Evolutionary conservation across 2,329 filamentous ascomycete species (phyloP), one percentile per base, ranked within the genome.

Genomic region (Monilinia vaccinii-corymbosi): DNA sequence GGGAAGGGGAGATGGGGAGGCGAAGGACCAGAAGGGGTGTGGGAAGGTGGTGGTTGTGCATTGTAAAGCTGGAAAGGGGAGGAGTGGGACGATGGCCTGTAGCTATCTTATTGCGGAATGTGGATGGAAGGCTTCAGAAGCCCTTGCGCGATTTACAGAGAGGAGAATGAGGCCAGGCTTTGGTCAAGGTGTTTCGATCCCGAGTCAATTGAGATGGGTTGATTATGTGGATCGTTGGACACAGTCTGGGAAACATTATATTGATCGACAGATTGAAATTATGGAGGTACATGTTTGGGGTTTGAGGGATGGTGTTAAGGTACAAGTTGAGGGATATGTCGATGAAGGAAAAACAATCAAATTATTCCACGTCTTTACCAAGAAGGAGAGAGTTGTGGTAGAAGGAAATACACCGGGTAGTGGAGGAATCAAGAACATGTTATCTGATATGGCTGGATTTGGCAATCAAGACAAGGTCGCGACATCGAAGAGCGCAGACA

Each of bases 41-140:
- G 60, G 69, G 42, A 79, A 91, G 38, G 90, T 97, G 0, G 87
- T 87, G 0, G 92, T 97, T 8, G 91, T 97, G 9, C 94, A 99
- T 74, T 97, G 94, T 78, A 97, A 97, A 72, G 94, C 94, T 1
- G 94, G 94, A 3, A 99, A 99, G 74, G 94, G 94, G 1, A 81
- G 94, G 55, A 96, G 90, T 65, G 94, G 94, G 4, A 96, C 91
- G 0, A 84, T 91, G 68, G 86, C 87, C 34, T 96, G 90, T 74
- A 89, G 88, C 67, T 97, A 96, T 72, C 77, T 99, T 61, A 94
- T 99, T 68, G 86, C 88, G 9, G 89, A 97, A 71, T 88, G 94
- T 70, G 85, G 83, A 4, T 89, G 86, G 86, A 79, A 76, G 34
- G 74, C 79, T 45, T 78, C 82, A 55, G 83, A 87, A 65, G 87